phyloP scores from a whole-genome alignment of 192 early-diverging fungal genomes.

The Backusella mclennaniae region DNA sequence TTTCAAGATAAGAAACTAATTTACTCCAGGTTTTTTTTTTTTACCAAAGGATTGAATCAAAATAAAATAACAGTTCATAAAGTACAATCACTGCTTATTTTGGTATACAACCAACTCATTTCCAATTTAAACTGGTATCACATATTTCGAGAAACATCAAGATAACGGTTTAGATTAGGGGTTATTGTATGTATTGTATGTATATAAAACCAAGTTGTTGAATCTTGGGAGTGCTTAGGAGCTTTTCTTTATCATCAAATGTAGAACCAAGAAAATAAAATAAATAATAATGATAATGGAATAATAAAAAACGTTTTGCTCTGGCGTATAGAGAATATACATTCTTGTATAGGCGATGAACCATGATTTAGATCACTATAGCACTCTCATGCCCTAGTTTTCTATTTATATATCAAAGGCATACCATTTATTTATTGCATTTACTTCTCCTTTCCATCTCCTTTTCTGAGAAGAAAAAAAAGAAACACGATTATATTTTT shows the following conservation, averaged over 20 bases:
- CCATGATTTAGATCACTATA: background rate
- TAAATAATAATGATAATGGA: background rate
- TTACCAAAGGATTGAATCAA: background rate
- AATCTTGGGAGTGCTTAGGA: background rate
- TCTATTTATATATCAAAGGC: constrained; percentile 1
- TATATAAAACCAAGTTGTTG: background rate
- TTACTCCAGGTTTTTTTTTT: background rate
- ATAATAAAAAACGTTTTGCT: background rate
- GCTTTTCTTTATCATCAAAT: background rate
- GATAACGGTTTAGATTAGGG: background rate
- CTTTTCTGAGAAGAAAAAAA: constrained; percentile 5
- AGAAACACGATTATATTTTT: background rate
- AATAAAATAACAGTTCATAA: background rate
- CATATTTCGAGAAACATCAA: background rate
- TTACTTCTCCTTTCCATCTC: background rate
- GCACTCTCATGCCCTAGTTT: background rate
- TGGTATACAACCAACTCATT: background rate
- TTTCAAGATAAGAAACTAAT: background rate
- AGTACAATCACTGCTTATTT: background rate
- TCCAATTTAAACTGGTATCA: background rate
- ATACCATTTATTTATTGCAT: background rate
- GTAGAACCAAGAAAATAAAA: too few species aligned
- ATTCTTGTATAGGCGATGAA: background rate
- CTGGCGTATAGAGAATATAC: background rate
- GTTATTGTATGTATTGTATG: background rate